Conservation (phyloP, 139 green algal genomes). For the Zygnema circumcarinatum region DNA sequence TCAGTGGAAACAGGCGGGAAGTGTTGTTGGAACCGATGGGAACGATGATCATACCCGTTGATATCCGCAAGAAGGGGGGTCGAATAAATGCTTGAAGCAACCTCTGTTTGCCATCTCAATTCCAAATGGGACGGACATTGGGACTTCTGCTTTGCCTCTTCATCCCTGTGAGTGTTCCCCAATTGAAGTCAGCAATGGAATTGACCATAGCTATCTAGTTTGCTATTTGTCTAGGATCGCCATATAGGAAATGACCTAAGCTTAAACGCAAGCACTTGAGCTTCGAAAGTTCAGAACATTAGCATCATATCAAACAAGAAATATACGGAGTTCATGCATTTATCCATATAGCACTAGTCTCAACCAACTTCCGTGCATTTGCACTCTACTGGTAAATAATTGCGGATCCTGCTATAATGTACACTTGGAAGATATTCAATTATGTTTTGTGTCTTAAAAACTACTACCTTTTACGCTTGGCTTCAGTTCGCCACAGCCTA, state of each 20-base stretch:
- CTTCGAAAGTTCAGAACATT: no score
- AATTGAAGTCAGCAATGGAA: neutral
- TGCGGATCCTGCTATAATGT: no score
- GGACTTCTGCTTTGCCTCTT: conserved; percentile 45
- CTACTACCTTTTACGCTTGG: no score
- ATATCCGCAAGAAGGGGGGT: conserved; percentile 94
- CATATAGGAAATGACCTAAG: neutral
- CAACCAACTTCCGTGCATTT: no score
- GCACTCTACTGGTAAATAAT: no score
- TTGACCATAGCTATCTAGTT: neutral
- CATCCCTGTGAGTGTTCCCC: conserved; percentile 28
- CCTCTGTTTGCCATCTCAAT: conserved; percentile 89
- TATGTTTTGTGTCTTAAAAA: no score
- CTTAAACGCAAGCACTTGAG: no score
- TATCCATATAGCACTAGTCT: no score
- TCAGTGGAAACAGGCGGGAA: neutral
- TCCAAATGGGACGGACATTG: conserved; percentile 73
- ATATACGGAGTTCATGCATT: neutral
- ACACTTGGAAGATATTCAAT: no score
- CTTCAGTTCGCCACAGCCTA: no score
- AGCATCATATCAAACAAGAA: no score
- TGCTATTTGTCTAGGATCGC: neutral
- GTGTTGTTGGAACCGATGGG: neutral
- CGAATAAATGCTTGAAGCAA: conserved; percentile 84
- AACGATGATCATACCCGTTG: conserved; percentile 28